phyloP scores from a whole-genome alignment of 108 stramenopile genomes.

The Cyclotella distinguenda region DNA sequence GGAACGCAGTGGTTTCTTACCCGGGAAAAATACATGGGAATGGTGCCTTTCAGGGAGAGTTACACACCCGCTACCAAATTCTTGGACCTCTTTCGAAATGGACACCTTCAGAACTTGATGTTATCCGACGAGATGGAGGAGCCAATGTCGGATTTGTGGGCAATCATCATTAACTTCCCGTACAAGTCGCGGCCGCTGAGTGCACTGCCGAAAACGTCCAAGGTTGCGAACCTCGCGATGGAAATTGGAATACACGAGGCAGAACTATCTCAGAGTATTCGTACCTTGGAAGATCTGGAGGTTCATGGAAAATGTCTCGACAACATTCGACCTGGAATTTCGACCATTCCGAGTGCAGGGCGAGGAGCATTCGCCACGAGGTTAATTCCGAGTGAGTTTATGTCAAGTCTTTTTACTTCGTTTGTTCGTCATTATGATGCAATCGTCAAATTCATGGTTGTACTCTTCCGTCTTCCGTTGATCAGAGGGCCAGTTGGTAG shows the following conservation, averaged over 20 bases:
- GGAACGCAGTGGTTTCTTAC: slow-evolving; percentile 58
- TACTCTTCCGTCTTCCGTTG: neutral
- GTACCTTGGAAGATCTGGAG: slow-evolving; percentile 50
- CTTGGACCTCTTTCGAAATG: slow-evolving; percentile 29
- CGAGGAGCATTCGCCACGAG: slow-evolving; percentile 60
- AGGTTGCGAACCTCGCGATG: slow-evolving; percentile 9
- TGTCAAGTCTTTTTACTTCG: neutral
- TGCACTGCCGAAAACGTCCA: slow-evolving; percentile 29
- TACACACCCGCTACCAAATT: slow-evolving; percentile 35
- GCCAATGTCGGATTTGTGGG: slow-evolving; percentile 10
- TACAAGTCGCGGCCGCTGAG: slow-evolving; percentile 33
- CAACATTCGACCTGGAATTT: slow-evolving; percentile 37
- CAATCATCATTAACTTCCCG: slow-evolving; percentile 7
- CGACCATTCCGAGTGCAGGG: slow-evolving; percentile 61
- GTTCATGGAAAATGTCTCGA: slow-evolving; percentile 62
- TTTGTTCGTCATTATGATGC: neutral
- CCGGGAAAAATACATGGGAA: slow-evolving; percentile 37
- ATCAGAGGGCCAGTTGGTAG: slow-evolving; percentile 26
- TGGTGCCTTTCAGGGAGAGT: slow-evolving; percentile 36
- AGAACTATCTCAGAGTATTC: slow-evolving; percentile 17
- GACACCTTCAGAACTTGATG: slow-evolving; percentile 6
- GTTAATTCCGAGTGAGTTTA: slow-evolving; percentile 25
- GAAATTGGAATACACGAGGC: slow-evolving; percentile 10
- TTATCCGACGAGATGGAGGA: neutral
- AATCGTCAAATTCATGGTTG: neutral